Evolutionary conservation across 163 green algal species (phyloP).

Genomic region (Dunaliella salina): DNA sequence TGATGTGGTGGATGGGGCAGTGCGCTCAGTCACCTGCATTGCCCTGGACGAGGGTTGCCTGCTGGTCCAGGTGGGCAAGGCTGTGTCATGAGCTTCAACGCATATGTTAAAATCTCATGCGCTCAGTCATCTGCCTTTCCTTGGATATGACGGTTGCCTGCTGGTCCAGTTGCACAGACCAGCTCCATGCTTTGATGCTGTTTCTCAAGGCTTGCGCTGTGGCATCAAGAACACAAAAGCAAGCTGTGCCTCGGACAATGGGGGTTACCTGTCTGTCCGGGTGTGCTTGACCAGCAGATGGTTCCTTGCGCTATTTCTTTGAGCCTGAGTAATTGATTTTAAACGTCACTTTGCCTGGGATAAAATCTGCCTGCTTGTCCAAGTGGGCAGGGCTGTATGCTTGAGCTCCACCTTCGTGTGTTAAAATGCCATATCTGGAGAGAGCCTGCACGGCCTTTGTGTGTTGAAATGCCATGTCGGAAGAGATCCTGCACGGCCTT

Average conservation of each 20-base stretch:
- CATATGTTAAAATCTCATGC: too few relatives aligned
- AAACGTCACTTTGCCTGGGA: too few relatives aligned
- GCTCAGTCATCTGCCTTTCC: constrained; percentile 62
- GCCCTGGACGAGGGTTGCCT: constrained; percentile 58
- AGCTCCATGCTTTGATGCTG: too few relatives aligned
- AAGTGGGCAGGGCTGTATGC: too few relatives aligned
- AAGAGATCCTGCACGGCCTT: too few relatives aligned
- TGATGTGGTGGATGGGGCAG: constrained; percentile 66
- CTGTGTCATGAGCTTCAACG: too few relatives aligned
- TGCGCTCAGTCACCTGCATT: constrained; percentile 58
- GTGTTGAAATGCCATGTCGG: too few relatives aligned
- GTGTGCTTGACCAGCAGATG: constrained; percentile 21
- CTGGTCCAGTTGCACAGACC: constrained; percentile 34
- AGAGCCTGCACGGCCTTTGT: too few relatives aligned
- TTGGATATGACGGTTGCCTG: constrained; percentile 54
- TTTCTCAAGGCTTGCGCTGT: not conserved
- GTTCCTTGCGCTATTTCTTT: not conserved
- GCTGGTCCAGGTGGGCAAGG: constrained; percentile 52
- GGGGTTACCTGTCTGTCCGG: constrained; percentile 56
- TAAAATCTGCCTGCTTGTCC: too few relatives aligned
- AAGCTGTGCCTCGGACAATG: constrained; percentile 61
- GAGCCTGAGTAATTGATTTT: too few relatives aligned
- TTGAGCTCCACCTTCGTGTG: too few relatives aligned
- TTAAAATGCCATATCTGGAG: too few relatives aligned
- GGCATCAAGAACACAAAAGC: constrained; percentile 48